phyloP scores from a whole-genome alignment of 2,329 filamentous ascomycete genomes.

The Pseudocercospora macadamiae region DNA sequence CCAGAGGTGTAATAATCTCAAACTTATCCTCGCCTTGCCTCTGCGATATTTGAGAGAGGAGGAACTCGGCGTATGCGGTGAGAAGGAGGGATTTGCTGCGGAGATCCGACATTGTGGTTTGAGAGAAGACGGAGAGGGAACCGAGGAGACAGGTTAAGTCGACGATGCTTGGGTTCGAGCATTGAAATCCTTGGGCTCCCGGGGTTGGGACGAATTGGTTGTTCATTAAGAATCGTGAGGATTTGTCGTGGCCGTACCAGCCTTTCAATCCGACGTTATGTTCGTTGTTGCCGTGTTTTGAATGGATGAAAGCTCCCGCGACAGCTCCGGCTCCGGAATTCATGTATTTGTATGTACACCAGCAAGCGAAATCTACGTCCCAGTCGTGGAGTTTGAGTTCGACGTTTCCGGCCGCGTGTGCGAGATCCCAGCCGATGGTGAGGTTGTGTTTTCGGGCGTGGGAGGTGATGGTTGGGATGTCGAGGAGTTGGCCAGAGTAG shows the following conservation, averaged over 20 bases:
- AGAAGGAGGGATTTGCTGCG: constrained; percentile 71
- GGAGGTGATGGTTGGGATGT: constrained; percentile 77
- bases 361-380: constrained; percentile 87
- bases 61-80: constrained; percentile 75
- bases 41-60: constrained; percentile 50
- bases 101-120: constrained; percentile 69
- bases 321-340: constrained; percentile 86
- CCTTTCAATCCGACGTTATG: constrained; percentile 59
- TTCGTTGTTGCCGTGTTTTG: constrained; percentile 65
- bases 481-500: constrained; percentile 86
- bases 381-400: constrained; percentile 79
- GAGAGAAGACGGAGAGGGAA: constrained; percentile 71
- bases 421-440: constrained; percentile 82
- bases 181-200: constrained; percentile 78
- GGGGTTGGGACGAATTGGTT: constrained; percentile 75
- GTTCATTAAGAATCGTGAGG: constrained; percentile 77
- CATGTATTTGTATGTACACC: constrained; percentile 95
- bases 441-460: constrained; percentile 73
- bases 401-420: constrained; percentile 84
- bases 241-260: constrained; percentile 85
- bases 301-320: constrained; percentile 78
- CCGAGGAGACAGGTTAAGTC: constrained; percentile 74
- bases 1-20: constrained; percentile 67
- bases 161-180: constrained; percentile 80
- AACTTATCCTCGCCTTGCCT: constrained; percentile 38